A percentile compares a stretch with the other conserved stretches of the same genome.
phyloP scores from a whole-genome alignment of 2,329 filamentous ascomycete genomes.

The Pseudogymnoascus sp. region DNA sequence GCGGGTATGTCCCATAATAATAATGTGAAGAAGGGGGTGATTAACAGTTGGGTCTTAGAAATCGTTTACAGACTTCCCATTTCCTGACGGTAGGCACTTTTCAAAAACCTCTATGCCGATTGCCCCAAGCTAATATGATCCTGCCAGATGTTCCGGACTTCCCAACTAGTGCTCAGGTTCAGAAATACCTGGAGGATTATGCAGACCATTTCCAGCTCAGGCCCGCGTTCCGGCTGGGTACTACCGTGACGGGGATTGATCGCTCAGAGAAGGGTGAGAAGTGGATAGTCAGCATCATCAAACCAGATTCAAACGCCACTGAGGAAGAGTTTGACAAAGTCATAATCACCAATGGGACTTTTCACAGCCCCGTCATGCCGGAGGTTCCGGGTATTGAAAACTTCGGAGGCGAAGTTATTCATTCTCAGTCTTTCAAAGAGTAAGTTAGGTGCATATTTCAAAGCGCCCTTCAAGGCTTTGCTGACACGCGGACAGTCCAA shows the following conservation, averaged over 20 bases:
- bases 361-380: slow-evolving; percentile 32
- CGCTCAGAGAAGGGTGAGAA: slow-evolving; percentile 25
- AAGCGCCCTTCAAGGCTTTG: background rate
- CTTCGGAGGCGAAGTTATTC: slow-evolving; percentile 34
- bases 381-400: slow-evolving; percentile 29
- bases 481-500: slow-evolving; percentile 21
- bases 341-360: slow-evolving; percentile 30
- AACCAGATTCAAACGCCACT: slow-evolving; percentile 17
- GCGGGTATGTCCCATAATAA: slow-evolving; percentile 22
- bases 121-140: background rate
- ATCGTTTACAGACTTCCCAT: slow-evolving; percentile 35
- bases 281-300: slow-evolving; percentile 30
- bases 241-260: slow-evolving; percentile 26
- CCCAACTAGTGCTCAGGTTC: slow-evolving; percentile 23
- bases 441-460: slow-evolving; percentile 8
- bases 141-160: slow-evolving; percentile 7
- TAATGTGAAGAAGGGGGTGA: slow-evolving; percentile 24
- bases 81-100: slow-evolving; percentile 31
- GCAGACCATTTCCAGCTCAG: slow-evolving; percentile 34
- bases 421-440: slow-evolving; percentile 26
- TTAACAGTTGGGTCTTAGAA: background rate
- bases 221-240: slow-evolving; percentile 29
- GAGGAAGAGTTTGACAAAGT: slow-evolving; percentile 33
- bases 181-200: slow-evolving; percentile 36
- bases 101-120: background rate